Base-by-base conservation (phyloP, 2,329 filamentous ascomycete genomes). In the Alternaria hordeiaustralica region DNA sequence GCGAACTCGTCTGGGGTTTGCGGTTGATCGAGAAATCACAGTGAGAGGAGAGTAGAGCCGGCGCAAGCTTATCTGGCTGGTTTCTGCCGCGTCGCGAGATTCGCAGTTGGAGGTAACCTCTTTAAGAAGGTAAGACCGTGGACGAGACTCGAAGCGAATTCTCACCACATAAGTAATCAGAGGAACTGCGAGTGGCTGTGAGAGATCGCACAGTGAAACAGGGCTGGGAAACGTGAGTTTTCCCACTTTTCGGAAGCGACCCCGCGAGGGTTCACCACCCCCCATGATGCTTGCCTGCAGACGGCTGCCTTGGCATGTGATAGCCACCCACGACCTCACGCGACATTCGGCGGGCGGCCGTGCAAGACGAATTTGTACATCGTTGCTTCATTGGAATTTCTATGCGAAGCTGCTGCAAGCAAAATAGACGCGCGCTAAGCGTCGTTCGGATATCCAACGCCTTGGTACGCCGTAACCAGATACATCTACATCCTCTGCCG, bases 91-190 rank as follows among this genome's bases (percentile, higher is more conserved):
- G 60, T 62, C 53, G 55, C 63, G 59, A 68, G 66, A 57, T 64
- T 64, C 61, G 62, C 58, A 53, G 59, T 63, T 68, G 58, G 67
- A 55, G 58, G 70, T 77, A 76, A 65, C 63, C 71, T 65, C 47
- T 62, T 75, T 71, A 61, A 55, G 76, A 76, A 78, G 74, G 73
- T 76, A 65, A 54, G 45, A 60, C 57, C 59, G 65, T 59, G 23
- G 46, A 49, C 64, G 59, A 69, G 63, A 54, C 64, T 66, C 54
- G 55, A 53, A 51, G 60, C 43, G 30, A 43, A 56, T 54, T 58
- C 12, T 55, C 53, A 56, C 55, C 30, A 25, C 41, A 21, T 18
- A 11, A 53, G 44, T 53, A 63, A 58, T 45, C 54, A 25, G 20
- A 28, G 7, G 26, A 55, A 28, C 11, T 9, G 28, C 18, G 7